Evolutionary conservation across 352 stramenopile genomes (phyloP).

Genomic region (Pilasporangium apinafurcum): DNA sequence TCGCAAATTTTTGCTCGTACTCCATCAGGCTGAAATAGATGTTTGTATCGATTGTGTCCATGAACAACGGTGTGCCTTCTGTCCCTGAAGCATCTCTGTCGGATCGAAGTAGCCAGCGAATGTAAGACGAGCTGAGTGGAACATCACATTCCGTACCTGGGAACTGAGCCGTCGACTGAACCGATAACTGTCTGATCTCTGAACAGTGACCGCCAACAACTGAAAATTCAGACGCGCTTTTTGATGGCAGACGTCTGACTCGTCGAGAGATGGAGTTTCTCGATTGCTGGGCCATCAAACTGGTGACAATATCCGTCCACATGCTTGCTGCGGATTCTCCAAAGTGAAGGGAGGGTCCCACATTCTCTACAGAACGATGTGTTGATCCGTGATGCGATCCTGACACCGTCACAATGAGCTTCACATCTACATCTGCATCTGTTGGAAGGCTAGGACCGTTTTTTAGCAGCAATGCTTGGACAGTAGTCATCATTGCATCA

Average conservation of each 20-base stretch:
- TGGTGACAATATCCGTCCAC: slow-evolving; percentile 12
- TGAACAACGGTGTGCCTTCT: background rate
- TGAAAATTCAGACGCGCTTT: slow-evolving; percentile 2
- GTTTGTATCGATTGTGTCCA: slow-evolving; percentile 12
- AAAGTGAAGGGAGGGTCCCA: slow-evolving; percentile 23
- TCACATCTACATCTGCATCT: slow-evolving; percentile 8
- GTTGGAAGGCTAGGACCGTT: slow-evolving; percentile 19
- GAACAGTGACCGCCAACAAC: slow-evolving; percentile 5
- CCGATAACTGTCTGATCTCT: slow-evolving; percentile 13
- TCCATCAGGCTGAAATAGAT: slow-evolving; percentile 31
- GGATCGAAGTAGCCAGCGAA: slow-evolving; percentile 24
- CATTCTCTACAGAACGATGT: slow-evolving; percentile 1
- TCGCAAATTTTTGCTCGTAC: slow-evolving; percentile 21
- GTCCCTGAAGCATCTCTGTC: too few relatives aligned
- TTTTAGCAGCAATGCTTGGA: slow-evolving; percentile 12
- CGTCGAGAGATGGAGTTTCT: slow-evolving; percentile 6
- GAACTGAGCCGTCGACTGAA: slow-evolving; percentile 17
- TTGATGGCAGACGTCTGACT: slow-evolving; percentile 9
- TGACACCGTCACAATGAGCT: slow-evolving; percentile 11
- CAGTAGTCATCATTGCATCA: background rate
- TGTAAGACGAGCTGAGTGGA: slow-evolving; percentile 21
- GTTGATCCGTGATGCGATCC: background rate
- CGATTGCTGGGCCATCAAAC: background rate
- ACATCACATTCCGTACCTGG: slow-evolving; percentile 22
- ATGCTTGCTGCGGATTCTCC: slow-evolving; percentile 8